A percentile compares a stretch with the other conserved stretches of the same genome.
These are phyloP conservation scores for Wakefieldia striispora DNA, from an alignment of 768 basidiomycete genomes.

Conservation along the genomic window DNA sequence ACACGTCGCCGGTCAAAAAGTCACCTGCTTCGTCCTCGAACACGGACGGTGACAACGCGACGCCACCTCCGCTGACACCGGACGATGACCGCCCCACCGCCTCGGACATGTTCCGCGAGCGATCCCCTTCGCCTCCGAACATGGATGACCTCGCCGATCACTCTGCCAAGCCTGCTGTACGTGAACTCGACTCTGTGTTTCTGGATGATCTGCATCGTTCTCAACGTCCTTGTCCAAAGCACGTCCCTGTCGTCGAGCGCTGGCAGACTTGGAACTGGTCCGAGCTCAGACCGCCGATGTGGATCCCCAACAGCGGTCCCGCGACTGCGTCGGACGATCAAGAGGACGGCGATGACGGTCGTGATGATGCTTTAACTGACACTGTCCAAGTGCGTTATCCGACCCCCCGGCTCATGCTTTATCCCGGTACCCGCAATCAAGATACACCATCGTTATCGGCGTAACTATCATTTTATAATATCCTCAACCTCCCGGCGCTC, in stretches of 20 bases:
- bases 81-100: constrained; percentile 29
- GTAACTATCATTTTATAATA: constrained; percentile 14
- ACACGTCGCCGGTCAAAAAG: constrained; percentile 18
- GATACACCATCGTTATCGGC: constrained; percentile 15
- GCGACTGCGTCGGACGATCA: constrained; percentile 13
- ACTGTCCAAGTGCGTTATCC: constrained; percentile 13
- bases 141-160: constrained; percentile 21
- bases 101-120: constrained; percentile 22
- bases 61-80: constrained; percentile 37
- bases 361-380: constrained; percentile 13
- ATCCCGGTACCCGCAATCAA: constrained; percentile 9
- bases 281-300: constrained; percentile 29
- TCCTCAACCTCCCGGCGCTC: constrained; percentile 11
- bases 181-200: constrained; percentile 23
- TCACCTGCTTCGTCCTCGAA: constrained; percentile 29
- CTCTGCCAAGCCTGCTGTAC: constrained; percentile 20
- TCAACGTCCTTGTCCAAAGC: constrained; percentile 24
- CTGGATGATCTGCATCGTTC: constrained; percentile 26
- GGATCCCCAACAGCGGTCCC: constrained; percentile 14
- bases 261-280: constrained; percentile 37
- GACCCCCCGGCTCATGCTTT: constrained; percentile 12
- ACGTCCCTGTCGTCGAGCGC: constrained; percentile 21
- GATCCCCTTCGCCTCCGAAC: constrained; percentile 21
- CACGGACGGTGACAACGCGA: constrained; percentile 30
- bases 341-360: constrained; percentile 26